A percentile compares a stretch with the other conserved stretches of the same genome.
These are phyloP conservation scores for Penicillium canariense DNA, from an alignment of 495 filamentous ascomycete species.

Conservation along the genomic window DNA sequence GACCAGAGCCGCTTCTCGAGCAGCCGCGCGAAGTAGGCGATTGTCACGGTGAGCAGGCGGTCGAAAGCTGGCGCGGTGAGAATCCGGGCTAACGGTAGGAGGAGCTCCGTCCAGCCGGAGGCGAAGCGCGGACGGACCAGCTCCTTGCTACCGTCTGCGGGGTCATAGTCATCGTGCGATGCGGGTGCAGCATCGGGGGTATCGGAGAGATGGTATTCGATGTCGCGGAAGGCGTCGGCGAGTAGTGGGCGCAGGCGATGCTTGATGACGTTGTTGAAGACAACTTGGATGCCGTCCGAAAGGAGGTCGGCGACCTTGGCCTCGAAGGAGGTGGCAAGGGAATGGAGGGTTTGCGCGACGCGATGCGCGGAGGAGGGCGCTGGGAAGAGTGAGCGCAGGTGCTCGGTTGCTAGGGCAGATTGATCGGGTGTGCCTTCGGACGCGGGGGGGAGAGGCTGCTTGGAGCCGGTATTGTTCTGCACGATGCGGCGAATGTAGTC, in stretches of 20 bases:
- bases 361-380: conserved; percentile 68
- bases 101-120: conserved; percentile 77
- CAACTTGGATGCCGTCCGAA: conserved; percentile 73
- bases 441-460: conserved; percentile 26
- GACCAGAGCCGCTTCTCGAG: conserved; percentile 91
- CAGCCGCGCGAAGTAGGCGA: conserved; percentile 67
- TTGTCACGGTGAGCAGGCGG: conserved; percentile 67
- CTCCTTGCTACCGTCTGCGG: conserved; percentile 42
- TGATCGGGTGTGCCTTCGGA: conserved; percentile 18
- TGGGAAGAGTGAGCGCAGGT: conserved; percentile 69
- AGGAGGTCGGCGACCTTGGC: conserved; percentile 77
- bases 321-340: conserved; percentile 68
- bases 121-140: conserved; percentile 74
- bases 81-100: conserved; percentile 78
- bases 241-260: conserved; percentile 81
- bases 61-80: conserved; percentile 71
- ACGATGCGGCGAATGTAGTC: conserved; percentile 91
- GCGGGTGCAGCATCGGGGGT: conserved; percentile 30
- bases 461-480: conserved; percentile 54
- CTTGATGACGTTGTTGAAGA: conserved; percentile 87
- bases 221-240: conserved; percentile 84
- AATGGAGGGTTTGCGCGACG: conserved; percentile 63
- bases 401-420: conserved; percentile 16
- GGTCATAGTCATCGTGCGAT: conserved; percentile 30
- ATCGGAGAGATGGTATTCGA: conserved; percentile 65